A percentile compares a stretch with the other conserved stretches of the same genome.
Conservation (phyloP, 805 yeast genomes). For the Sporopachydermia lactativora region DNA sequence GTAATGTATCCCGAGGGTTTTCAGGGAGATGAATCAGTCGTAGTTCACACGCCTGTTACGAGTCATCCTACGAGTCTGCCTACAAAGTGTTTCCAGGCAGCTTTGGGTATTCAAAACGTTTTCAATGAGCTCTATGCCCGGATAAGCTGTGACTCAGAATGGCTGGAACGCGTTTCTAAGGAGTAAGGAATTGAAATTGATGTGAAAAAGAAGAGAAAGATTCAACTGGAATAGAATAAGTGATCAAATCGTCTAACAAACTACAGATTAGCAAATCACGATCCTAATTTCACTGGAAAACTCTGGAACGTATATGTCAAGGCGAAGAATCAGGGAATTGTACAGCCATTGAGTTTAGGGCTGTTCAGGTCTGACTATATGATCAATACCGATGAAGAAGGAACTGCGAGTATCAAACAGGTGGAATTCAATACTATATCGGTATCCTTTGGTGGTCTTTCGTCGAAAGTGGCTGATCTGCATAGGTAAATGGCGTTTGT, state of each 20-base stretch:
- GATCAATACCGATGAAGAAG: conserved; percentile 24
- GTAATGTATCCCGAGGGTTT: conserved; percentile 63
- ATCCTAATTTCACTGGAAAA: conserved; percentile 70
- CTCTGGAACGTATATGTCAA: conserved; percentile 45
- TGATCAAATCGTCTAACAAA: too few relatives aligned
- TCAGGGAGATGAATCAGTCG: conserved; percentile 27
- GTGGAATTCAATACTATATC: conserved; percentile 94
- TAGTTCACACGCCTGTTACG: conserved; percentile 73
- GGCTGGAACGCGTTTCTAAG: conserved; percentile 46
- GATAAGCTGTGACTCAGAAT: conserved; percentile 41
- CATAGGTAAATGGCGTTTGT: conserved; percentile 36
- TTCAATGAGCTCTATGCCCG: conserved; percentile 68
- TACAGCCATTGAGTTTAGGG: conserved; percentile 64
- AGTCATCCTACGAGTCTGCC: conserved; percentile 87
- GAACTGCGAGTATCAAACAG: conserved; percentile 52
- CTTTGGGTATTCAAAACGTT: conserved; percentile 45
- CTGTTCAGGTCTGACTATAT: conserved; percentile 86
- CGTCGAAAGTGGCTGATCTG: conserved; percentile 62
- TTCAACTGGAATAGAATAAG: too few relatives aligned
- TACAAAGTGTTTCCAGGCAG: conserved; percentile 44
- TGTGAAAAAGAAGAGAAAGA: too few relatives aligned
- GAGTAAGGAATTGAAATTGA: conserved; percentile 15
- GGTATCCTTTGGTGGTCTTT: conserved; percentile 88
- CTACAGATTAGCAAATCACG: conserved; percentile 34
- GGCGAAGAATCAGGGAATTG: conserved; percentile 33